These are phyloP conservation scores for Dactylellina drechsleri DNA, from an alignment of 2,329 filamentous ascomycete genomes.

Conservation along the genomic window DNA sequence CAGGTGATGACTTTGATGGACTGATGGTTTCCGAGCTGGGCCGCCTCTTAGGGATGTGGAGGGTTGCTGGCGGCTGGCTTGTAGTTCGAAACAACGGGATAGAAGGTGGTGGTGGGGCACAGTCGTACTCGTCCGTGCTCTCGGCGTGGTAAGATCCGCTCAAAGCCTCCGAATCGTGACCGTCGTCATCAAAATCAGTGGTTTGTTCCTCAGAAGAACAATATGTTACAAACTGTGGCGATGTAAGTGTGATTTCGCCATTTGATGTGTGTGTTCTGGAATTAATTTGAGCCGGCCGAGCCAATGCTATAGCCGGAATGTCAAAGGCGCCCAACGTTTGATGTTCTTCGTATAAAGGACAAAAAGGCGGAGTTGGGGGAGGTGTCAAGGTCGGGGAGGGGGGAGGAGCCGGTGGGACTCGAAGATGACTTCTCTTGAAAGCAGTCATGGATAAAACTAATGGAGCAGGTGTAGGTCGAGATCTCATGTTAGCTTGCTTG, in stretches of 20 bases:
- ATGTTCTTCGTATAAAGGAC: conserved; percentile 48
- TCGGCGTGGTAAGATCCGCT: conserved; percentile 12
- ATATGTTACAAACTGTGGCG: conserved; percentile 20
- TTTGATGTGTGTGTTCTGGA: neutral
- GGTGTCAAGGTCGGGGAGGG: conserved; percentile 45
- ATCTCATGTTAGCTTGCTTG: conserved; percentile 40
- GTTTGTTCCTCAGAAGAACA: conserved; percentile 32
- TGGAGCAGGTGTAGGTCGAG: conserved; percentile 38
- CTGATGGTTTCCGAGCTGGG: conserved; percentile 18
- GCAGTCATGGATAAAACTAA: conserved; percentile 45
- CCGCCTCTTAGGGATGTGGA: neutral
- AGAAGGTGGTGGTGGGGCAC: conserved; percentile 28
- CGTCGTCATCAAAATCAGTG: conserved; percentile 24
- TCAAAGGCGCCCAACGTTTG: conserved; percentile 42
- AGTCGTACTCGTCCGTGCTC: conserved; percentile 25
- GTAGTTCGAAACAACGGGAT: conserved; percentile 44
- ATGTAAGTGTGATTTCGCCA: conserved; percentile 3
- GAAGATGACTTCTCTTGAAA: conserved; percentile 35
- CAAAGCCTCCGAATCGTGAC: conserved; percentile 21
- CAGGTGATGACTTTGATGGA: conserved; percentile 33
- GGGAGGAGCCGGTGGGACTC: conserved; percentile 45
- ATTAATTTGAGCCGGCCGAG: conserved; percentile 4
- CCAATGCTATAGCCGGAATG: conserved; percentile 29
- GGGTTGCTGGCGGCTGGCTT: conserved; percentile 27
- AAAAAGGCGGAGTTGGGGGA: conserved; percentile 43